Percentiles rank a stretch among this genome's conserved stretches.
phyloP scores from a whole-genome alignment of 176 grass and related monocot species.

The Sorghum bicolor region DNA sequence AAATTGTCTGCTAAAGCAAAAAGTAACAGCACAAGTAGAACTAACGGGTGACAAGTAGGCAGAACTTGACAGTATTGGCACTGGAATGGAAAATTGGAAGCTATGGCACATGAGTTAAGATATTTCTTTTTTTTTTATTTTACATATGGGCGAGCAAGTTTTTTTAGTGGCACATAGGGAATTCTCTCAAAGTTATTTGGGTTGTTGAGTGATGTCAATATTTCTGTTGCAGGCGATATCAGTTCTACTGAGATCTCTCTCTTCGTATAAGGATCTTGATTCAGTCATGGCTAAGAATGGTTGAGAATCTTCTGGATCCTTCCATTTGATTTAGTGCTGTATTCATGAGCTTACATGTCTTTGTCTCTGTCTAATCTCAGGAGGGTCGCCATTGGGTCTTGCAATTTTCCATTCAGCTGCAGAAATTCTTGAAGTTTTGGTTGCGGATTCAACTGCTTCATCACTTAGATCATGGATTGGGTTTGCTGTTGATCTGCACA shows the following conservation, averaged over 20 bases:
- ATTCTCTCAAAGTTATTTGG: conserved; percentile 9
- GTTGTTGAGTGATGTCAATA: conserved; percentile 18
- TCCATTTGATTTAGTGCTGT: conserved; percentile 24
- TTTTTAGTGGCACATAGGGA: not conserved
- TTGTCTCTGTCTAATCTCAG: conserved; percentile 41
- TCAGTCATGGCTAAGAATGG: conserved; percentile 56
- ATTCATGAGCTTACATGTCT: not conserved
- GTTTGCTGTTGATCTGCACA: conserved; percentile 85
- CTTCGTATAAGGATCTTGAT: conserved; percentile 78
- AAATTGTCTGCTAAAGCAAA: not conserved
- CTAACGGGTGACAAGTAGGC: not conserved
- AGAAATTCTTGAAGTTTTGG: conserved; percentile 96
- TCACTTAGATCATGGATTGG: conserved; percentile 90
- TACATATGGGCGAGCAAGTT: not conserved
- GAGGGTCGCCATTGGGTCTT: conserved; percentile 72
- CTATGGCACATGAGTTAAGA: not conserved
- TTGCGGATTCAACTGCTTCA: conserved; percentile 83
- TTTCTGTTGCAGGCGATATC: conserved; percentile 65
- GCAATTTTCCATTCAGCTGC: conserved; percentile 92
- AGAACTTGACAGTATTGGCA: not conserved
- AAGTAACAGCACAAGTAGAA: not conserved
- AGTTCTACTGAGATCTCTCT: conserved; percentile 75
- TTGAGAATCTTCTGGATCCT: conserved; percentile 36
- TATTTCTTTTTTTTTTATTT: not conserved
- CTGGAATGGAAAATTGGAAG: not conserved